A percentile compares a stretch with the other conserved stretches of the same genome.
Evolutionary conservation across 2,329 filamentous ascomycete genomes (phyloP).

Genomic region (Aureobasidium sp.): DNA sequence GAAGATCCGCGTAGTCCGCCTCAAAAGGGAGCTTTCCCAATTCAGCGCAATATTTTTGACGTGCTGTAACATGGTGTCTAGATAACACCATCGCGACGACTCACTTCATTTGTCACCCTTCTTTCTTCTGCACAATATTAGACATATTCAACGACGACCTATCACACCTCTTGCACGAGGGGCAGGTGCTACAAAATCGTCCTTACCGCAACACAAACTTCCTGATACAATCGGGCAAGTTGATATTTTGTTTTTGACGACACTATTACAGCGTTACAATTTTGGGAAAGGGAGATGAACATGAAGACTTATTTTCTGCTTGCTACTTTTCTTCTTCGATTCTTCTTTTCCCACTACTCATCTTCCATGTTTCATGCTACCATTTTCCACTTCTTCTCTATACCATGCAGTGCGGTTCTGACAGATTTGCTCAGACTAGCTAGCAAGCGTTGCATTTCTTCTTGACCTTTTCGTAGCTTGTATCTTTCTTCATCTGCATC

Average conservation of each 20-base stretch:
- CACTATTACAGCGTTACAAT: not conserved
- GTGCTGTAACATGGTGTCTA: constrained; percentile 49
- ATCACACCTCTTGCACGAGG: not conserved
- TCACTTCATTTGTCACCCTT: not conserved
- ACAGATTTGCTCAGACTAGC: not conserved
- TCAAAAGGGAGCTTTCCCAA: constrained; percentile 65
- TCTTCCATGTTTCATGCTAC: not conserved
- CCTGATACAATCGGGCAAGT: not conserved
- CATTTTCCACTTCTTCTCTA: not conserved
- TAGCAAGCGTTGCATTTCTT: constrained; percentile 5
- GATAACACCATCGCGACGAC: not conserved
- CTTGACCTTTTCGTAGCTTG: not conserved
- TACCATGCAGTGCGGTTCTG: constrained; percentile 2
- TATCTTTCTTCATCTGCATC: not conserved
- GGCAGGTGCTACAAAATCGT: not conserved
- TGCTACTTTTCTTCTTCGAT: constrained; percentile 1
- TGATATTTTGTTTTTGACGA: constrained; percentile 2
- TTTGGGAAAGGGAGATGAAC: constrained; percentile 1
- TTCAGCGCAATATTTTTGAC: constrained; percentile 71
- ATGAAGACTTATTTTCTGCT: not conserved
- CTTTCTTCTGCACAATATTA: constrained; percentile 9
- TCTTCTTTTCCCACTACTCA: not conserved
- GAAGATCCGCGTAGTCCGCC: constrained; percentile 68
- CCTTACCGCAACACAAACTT: not conserved
- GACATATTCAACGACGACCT: constrained; percentile 2